These are phyloP conservation scores for Cyberlindnera nakhonratchasimensis DNA, from an alignment of 805 yeast genomes.

Conservation along the genomic window DNA sequence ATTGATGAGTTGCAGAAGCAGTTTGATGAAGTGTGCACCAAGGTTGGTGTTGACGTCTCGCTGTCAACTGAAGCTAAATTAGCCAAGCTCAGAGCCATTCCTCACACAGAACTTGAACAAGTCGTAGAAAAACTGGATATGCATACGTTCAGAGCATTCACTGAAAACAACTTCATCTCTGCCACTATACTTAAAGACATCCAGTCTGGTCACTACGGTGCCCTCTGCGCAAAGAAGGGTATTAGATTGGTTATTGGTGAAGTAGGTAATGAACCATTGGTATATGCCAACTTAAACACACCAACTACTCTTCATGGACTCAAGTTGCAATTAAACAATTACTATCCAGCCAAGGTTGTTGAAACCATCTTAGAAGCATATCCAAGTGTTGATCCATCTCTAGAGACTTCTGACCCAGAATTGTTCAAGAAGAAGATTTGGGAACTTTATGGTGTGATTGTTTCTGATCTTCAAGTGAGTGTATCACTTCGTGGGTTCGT, in stretches of 20 bases:
- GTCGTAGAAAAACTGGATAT: slow-evolving; percentile 18
- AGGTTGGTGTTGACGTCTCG: slow-evolving; percentile 24
- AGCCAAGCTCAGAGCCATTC: slow-evolving; percentile 23
- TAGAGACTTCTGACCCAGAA: slow-evolving; percentile 16
- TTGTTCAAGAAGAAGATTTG: slow-evolving; percentile 19
- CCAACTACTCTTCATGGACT: slow-evolving; percentile 35
- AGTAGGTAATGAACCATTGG: slow-evolving; percentile 32
- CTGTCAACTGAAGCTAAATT: slow-evolving; percentile 12
- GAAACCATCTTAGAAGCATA: slow-evolving; percentile 27
- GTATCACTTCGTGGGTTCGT: slow-evolving; percentile 35
- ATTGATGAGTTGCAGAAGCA: slow-evolving; percentile 29
- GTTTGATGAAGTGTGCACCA: slow-evolving; percentile 32
- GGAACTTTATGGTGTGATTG: slow-evolving; percentile 34
- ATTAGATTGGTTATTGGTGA: slow-evolving; percentile 33
- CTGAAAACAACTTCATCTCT: slow-evolving; percentile 37
- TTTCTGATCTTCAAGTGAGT: slow-evolving; percentile 38
- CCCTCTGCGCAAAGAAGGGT: slow-evolving; percentile 21
- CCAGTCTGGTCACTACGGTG: slow-evolving; percentile 28
- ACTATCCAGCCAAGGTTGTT: slow-evolving; percentile 32
- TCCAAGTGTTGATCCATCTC: slow-evolving; percentile 16
- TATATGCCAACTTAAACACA: slow-evolving; percentile 32
- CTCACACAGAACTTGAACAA: slow-evolving; percentile 9
- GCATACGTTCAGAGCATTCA: slow-evolving; percentile 38
- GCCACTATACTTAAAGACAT: slow-evolving; percentile 32
- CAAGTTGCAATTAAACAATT: slow-evolving; percentile 9